A percentile compares a stretch with the other conserved stretches of the same genome.
Evolutionary conservation across 768 basidiomycete species (phyloP).

Genomic region (Auriscalpium orientale): DNA sequence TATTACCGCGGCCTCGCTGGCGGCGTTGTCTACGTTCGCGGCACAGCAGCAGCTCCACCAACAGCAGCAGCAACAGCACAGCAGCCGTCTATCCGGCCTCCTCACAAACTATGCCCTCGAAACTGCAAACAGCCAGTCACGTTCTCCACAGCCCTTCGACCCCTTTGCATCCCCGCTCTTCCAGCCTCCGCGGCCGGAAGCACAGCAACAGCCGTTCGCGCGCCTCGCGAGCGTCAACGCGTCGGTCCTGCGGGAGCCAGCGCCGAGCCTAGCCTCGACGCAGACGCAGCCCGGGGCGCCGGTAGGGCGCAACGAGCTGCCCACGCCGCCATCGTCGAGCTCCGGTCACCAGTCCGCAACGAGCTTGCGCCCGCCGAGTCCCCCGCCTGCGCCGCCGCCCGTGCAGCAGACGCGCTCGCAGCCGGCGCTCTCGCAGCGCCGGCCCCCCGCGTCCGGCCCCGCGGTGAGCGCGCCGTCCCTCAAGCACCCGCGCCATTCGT

Average conservation of each 20-base stretch:
- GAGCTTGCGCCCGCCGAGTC: conserved; percentile 6
- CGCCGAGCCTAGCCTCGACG: background rate
- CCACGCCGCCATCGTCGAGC: conserved; percentile 14
- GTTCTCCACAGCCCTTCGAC: conserved; percentile 1
- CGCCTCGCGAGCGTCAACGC: background rate
- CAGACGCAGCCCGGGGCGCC: background rate
- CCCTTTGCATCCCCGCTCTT: background rate
- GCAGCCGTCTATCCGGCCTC: background rate
- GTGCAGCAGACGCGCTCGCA: conserved; percentile 1
- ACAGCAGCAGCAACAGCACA: background rate
- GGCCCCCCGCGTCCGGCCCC: background rate
- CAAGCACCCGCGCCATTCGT: background rate
- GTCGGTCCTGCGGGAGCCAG: background rate
- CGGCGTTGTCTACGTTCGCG: conserved; percentile 3
- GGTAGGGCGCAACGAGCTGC: conserved; percentile 2
- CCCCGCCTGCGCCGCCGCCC: conserved; percentile 2
- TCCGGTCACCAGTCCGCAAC: conserved; percentile 4
- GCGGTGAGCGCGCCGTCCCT: background rate
- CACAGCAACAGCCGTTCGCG: conserved; percentile 4
- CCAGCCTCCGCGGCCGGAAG: background rate
- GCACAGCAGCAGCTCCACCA: background rate
- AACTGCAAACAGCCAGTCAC: too few relatives aligned
- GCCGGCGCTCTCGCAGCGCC: background rate
- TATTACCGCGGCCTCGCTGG: background rate
- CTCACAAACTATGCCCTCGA: background rate